Base-by-base conservation (phyloP, 768 basidiomycete species). In the Tricholoma sp. region DNA sequence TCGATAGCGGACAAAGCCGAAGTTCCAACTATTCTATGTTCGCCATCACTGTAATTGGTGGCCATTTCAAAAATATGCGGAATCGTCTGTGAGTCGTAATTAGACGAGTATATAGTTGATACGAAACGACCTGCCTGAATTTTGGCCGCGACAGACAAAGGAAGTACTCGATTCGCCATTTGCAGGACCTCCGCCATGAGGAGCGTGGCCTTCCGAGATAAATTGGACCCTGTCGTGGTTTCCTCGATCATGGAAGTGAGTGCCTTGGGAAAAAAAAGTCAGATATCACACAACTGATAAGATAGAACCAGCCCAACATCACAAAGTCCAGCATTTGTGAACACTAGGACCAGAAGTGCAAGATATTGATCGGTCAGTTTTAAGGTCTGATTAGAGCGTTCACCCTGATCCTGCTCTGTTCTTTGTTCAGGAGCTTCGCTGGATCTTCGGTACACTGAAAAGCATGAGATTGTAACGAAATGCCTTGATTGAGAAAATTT, bases 331-430 rank as follows among this genome's bases (percentile, higher is more conserved):
- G 92, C 88, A 62, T 93, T 88, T 3, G 87, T 83, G 56, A 98
- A 84, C 2, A 97, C 83, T 15, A 90, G 76, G 7, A 98, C 77
- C 4, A 98, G 75, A 12, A 99, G 75, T 0, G 90, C 89, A 51
- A 94, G 82, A 66, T 94, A 98, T 65, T 98, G 97, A 64, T 98
- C 95, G 1, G 94, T 89, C 24, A 98, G 70, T 64, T 89, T 94
- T 44, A 94, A 74, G 4, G 81, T 80, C 58, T 80, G 80, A 33
- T 76, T 72, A 2, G 70, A 65, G 53, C 79, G 77, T 54, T 89
- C 86, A 11, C 67, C 66, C 12, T 67, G 62, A 49, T 79, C 75
- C 10, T 58, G 57, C 28, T 67, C 67, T 13, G 66, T 63, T 13
- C 63, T 62, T 11, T 64, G 57, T 64, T 80, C 73, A 63, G 71